Conservation (phyloP, 768 basidiomycete genomes). For the Leucocoprinus leucothites region DNA sequence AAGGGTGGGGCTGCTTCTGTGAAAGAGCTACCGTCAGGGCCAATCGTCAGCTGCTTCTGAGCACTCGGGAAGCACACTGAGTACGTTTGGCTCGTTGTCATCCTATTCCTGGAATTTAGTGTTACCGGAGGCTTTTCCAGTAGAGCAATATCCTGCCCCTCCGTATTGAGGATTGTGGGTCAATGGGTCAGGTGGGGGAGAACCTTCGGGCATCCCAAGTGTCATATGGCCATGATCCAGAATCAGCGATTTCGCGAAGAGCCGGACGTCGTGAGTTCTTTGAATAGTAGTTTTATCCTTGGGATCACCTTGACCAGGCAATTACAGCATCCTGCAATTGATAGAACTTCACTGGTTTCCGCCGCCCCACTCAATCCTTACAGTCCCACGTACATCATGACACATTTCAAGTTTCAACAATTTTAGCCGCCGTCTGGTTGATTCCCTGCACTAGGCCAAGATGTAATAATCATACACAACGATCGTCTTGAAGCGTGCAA, state of each 20-base stretch:
- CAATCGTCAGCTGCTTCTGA: not conserved
- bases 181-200: conserved; percentile 35
- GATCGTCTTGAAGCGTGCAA: no score
- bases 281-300: not conserved
- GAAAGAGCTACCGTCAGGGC: conserved; percentile 25
- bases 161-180: conserved; percentile 38
- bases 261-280: not conserved
- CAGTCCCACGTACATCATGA: conserved; percentile 1
- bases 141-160: conserved; percentile 38
- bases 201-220: conserved; percentile 34
- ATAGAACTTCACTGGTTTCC: not conserved
- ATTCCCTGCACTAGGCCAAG: no score
- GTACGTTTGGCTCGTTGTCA: not conserved
- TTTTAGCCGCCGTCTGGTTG: no score
- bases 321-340: conserved; percentile 9
- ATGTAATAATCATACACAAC: no score
- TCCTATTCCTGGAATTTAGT: not conserved
- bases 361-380: not conserved
- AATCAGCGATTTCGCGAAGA: conserved; percentile 1
- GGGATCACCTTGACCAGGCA: not conserved
- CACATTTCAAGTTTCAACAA: not conserved
- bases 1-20: conserved; percentile 36
- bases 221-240: conserved; percentile 25
- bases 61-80: not conserved
- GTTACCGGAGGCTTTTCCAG: conserved; percentile 25